phyloP scores from a whole-genome alignment of 352 stramenopile species.

The Phytophthora brassicae region DNA sequence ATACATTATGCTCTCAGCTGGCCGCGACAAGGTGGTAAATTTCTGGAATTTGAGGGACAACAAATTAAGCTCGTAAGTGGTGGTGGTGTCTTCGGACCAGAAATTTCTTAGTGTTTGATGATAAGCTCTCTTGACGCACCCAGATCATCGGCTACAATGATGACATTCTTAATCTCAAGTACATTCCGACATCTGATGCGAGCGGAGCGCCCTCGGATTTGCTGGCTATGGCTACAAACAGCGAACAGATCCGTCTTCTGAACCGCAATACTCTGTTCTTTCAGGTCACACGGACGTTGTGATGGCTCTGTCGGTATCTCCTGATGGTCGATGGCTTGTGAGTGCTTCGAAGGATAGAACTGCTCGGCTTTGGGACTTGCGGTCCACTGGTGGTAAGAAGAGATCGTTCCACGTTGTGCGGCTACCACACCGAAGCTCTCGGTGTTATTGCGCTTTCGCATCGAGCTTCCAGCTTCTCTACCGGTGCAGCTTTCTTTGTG shows the following conservation, averaged over 20 bases:
- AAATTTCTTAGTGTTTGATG: conserved; percentile 87
- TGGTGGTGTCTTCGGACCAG: conserved; percentile 83
- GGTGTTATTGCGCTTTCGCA: conserved; percentile 92
- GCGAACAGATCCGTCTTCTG: conserved; percentile 94
- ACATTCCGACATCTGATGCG: conserved; percentile 75
- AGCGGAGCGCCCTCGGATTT: conserved; percentile 52
- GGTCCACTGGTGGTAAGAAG: conserved; percentile 34
- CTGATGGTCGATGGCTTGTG: conserved; percentile 88
- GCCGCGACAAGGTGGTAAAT: conserved; percentile 93
- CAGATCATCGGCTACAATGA: conserved; percentile 95
- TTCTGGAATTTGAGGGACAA: conserved; percentile 86
- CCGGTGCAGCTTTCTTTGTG: conserved; percentile 92
- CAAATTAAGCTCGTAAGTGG: conserved; percentile 76
- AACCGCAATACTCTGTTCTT: conserved; percentile 91
- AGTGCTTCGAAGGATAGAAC: conserved; percentile 95
- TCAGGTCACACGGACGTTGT: conserved; percentile 98
- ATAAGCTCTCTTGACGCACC: conserved; percentile 59
- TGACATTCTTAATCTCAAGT: conserved; percentile 97
- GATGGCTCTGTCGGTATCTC: conserved; percentile 93
- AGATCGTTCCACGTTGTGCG: conserved; percentile 66
- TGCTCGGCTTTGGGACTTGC: conserved; percentile 90
- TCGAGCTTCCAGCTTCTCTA: conserved; percentile 72
- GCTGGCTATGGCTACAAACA: conserved; percentile 97
- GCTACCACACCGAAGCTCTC: conserved; percentile 94
- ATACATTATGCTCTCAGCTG: conserved; percentile 87